Conservation (phyloP, 306 rosid species). For the Astragalus glycyphyllos region DNA sequence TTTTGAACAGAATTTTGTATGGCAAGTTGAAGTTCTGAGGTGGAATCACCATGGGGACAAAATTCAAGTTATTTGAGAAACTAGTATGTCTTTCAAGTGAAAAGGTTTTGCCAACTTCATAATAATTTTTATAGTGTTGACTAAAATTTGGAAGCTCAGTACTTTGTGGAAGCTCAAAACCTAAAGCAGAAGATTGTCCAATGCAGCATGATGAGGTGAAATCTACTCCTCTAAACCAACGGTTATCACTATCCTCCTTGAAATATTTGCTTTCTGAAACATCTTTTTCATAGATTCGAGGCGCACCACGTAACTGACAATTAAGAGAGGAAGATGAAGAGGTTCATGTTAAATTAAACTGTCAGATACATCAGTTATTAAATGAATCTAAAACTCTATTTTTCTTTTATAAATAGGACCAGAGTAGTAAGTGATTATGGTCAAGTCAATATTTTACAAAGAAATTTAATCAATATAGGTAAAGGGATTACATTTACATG, state of each 20-base stretch:
- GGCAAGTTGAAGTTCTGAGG: conserved; percentile 59
- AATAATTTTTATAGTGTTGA: no score
- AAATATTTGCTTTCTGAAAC: conserved; percentile 45
- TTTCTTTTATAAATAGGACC: no score
- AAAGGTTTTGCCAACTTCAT: no score
- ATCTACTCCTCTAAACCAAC: conserved; percentile 73
- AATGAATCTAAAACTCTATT: no score
- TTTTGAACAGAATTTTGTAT: conserved; percentile 57
- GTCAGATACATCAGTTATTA: no score
- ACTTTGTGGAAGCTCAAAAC: conserved; percentile 60
- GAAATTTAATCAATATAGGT: no score
- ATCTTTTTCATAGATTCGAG: conserved; percentile 63
- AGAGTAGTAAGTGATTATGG: no score
- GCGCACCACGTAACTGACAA: conserved; percentile 62
- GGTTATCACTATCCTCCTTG: conserved; percentile 54
- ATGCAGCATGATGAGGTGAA: conserved; percentile 61
- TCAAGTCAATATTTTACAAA: no score
- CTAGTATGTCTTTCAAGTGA: conserved; percentile 44
- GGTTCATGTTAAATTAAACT: no score
- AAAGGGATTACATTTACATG: no score
- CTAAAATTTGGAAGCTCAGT: conserved; percentile 57
- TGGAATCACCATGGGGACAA: conserved; percentile 67
- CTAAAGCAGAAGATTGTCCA: conserved; percentile 71
- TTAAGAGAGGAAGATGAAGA: conserved; percentile 24
- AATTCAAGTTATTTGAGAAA: conserved; percentile 41